Evolutionary conservation across 192 early-diverging fungal species (phyloP), one percentile per base, ranked within the genome.

Genomic region (Podila epigama): DNA sequence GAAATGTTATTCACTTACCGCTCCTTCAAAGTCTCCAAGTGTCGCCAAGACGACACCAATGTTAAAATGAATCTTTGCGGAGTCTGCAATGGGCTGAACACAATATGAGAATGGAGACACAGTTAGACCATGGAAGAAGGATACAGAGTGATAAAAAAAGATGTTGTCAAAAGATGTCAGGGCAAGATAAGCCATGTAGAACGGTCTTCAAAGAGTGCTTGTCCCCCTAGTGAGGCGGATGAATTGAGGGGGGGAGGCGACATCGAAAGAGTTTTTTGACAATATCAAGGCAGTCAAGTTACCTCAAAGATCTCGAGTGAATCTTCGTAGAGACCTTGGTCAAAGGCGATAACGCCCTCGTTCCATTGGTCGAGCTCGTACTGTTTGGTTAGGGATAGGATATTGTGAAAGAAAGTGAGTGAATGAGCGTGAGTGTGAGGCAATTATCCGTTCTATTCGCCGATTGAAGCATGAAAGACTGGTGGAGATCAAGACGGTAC

Each of bases 41-140:
- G 89, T 91, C 4, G 94, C 85, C 54, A 89, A 88, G 41, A 92
- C 86, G 63, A 96, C 88, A 8, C 92, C 95, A 75, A 97, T 94
- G 80, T 97, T 99, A 82, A 98, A 99, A 79, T 96, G 94, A 53
- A 98, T 96, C 81, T 96, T 96, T 39, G 96, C 90, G 18, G 89
- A 91, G 72, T 97, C 94, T 37, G 96, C 96, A 61, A 99, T 90
- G 32, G 79, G 78, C 89, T 91, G 82, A 15, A 69, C 13, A 57
- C n/a, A 28, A 65, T 5, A 68, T 27, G 11, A 15, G 16, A 56
- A 28, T 32, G 40, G 2, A 10, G 53, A 58, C 18, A 20, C 36
- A 40, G 36, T 40, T 11, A 12, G 35, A 48, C 15, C 52, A 50
- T 18, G 36, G 10, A 34, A 33, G 15, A 29, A 59, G 81, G 37